Base-by-base conservation (phyloP, 495 filamentous ascomycete species). In the Elasticomyces elasticus region DNA sequence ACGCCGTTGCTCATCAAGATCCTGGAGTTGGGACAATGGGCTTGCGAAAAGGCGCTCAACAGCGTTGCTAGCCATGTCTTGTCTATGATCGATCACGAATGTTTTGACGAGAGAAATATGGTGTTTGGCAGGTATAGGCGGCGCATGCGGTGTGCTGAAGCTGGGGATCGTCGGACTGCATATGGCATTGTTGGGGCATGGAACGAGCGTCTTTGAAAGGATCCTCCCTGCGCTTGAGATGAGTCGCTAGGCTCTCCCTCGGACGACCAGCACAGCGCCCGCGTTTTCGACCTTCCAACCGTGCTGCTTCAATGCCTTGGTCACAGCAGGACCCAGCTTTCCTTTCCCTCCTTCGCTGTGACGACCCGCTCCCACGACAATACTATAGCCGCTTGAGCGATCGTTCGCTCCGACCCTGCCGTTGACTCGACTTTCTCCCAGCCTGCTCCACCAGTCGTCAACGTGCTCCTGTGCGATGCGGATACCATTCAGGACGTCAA, bases 321-420 rank as follows among this genome's bases (percentile, higher is more conserved):
- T 80, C 0, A 98, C 89, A n/a, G 86, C 85, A 30, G 85, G 86
- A 1, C 87, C 82, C 23, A 98, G 59, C 53, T 79, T 82, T 1
- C 81, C 82, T 27, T 74, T 82, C 0, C 90, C 88, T 37, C 82
- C 81, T n/a, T 78, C 76, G 46, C 81, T 89, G 64, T 98, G 92
- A 28, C 72, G 71, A 5, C 92, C 92, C 4, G 80, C 46, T 1
- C 92, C 92, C 0, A 88, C 94, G 23, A 98, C 74, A 23, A 98
- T 84, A 35, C 75, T 77, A 59, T 84, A 86, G 31, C 77, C 73
- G 22, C 55, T 49, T 53, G 28, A 13, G 17, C 55, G 37, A 5
- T 55, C 56, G 59, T 15, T 63, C 61, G 56, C 67, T 55, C 62
- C 76, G 60, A 45, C 56, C 51, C 53, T 51, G 33, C 57, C 58